Evolutionary conservation across 441 rosid genomes (phyloP), one percentile per base, ranked within the genome.

Genomic region (Gossypium gossypioides): DNA sequence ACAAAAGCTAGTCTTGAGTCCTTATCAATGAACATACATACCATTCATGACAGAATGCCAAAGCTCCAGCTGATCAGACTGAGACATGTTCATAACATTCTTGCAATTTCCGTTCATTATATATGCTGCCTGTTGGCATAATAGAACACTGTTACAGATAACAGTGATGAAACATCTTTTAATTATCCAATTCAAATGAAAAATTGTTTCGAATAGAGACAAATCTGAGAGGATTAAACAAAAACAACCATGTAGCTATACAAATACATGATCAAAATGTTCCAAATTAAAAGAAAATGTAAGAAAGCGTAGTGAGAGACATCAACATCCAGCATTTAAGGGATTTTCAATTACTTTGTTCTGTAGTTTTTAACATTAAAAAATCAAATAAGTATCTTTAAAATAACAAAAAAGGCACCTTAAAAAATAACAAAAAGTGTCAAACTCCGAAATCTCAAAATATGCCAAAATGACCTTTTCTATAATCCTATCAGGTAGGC

Each of bases 41-140:
- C 97, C 93, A 55, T 85, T 84, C 84, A 87, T 80, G 66, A 91
- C 89, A 63, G 91, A 86, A 55, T 59, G 77, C 97, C 97, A 91
- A 6, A 91, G 84, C 76, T 91, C 93, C 81, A 77, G 72, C 75
- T 91, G 97, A 85, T 91, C 97, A 79, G 88, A 83, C 74, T 90
- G 95, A 64, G 97, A 90, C 91, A 89, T 86, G 79, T 86, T 84
- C 97, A 92, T 92, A 66, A 92, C 87, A 79, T 89, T 92, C 84
- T 92, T 92, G 92, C 89, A 86, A 76, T 87, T 90, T 74, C 95
- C 96, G 74, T 86, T 92, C 34, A 85, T 88, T 74, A 95, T 87
- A 79, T 87, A 92, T 27, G 92, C 94, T 34, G 97, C 99, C 99
- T 94, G 94, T 77, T 58, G 13, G 72, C 22, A 73, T 56, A 77